These are phyloP conservation scores for Eucalyptus cladocalyx DNA, from an alignment of 345 rosid species.

Conservation along the genomic window DNA sequence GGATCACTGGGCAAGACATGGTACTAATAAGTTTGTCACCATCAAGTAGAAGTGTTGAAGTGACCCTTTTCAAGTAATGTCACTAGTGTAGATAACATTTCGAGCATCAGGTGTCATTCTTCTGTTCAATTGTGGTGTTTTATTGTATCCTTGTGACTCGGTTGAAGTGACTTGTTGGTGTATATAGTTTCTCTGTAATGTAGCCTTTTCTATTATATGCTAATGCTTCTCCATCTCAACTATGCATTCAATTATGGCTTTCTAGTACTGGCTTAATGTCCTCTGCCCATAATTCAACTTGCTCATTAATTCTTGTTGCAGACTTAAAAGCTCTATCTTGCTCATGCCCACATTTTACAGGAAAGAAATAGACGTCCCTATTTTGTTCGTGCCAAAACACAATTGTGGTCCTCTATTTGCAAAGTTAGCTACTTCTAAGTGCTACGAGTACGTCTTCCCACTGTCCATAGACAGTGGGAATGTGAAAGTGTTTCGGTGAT, in stretches of 20 bases:
- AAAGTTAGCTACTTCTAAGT: not conserved
- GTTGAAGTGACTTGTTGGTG: not conserved
- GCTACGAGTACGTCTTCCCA: not conserved
- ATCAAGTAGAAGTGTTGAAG: constrained; percentile 22
- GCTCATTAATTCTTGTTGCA: not conserved
- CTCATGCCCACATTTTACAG: not conserved
- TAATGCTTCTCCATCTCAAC: not conserved
- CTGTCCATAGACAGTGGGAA: not conserved
- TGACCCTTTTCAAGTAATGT: not conserved
- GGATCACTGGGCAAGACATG: constrained; percentile 65
- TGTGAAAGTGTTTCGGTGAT: not conserved
- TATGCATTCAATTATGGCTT: not conserved
- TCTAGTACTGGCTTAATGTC: not conserved
- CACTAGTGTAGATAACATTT: not conserved
- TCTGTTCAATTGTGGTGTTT: not conserved
- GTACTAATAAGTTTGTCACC: constrained; percentile 64
- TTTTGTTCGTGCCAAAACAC: not conserved
- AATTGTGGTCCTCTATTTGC: not conserved
- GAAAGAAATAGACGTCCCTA: not conserved
- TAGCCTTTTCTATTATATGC: not conserved
- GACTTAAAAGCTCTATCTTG: not conserved
- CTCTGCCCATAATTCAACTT: not conserved
- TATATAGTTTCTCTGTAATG: not conserved
- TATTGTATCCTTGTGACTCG: not conserved
- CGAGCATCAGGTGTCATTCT: not conserved